phyloP scores from a whole-genome alignment of 306 rosid species.

The Prunus mongolica region DNA sequence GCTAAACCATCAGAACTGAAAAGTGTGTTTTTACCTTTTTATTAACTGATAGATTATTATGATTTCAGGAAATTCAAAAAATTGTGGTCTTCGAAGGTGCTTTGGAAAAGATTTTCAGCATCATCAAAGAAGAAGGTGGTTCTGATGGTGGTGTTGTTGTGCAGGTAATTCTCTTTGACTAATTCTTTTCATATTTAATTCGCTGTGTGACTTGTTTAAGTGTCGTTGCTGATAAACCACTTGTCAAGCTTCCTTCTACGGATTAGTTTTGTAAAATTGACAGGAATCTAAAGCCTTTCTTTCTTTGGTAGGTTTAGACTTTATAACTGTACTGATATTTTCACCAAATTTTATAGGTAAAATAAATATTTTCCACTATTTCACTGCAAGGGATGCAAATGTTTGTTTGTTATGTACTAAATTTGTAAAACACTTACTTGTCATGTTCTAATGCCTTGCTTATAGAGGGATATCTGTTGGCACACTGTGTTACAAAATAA shows the following conservation, averaged over 20 bases:
- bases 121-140: conserved; percentile 86
- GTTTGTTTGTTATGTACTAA: not conserved
- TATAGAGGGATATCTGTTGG: not conserved
- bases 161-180: conserved; percentile 56
- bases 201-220: conserved; percentile 18
- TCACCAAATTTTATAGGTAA: not conserved
- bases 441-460: not conserved
- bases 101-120: conserved; percentile 89
- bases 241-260: not conserved
- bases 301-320: not conserved
- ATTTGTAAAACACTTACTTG: not conserved
- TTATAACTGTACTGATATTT: not conserved
- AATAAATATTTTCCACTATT: not conserved
- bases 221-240: not conserved
- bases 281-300: not conserved
- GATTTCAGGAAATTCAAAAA: conserved; percentile 91
- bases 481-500: not conserved
- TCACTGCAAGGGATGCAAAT: not conserved
- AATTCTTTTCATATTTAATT: not conserved
- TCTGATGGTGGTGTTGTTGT: conserved; percentile 98
- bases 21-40: not conserved
- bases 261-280: not conserved
- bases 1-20: not conserved
- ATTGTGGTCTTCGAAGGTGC: conserved; percentile 97
- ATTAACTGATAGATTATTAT: conserved; percentile 25